Percentiles rank a stretch among this genome's conserved stretches.
These are phyloP conservation scores for Dryadomyces quercus-mongolicae DNA, from an alignment of 2,329 filamentous ascomycete species.

Conservation along the genomic window DNA sequence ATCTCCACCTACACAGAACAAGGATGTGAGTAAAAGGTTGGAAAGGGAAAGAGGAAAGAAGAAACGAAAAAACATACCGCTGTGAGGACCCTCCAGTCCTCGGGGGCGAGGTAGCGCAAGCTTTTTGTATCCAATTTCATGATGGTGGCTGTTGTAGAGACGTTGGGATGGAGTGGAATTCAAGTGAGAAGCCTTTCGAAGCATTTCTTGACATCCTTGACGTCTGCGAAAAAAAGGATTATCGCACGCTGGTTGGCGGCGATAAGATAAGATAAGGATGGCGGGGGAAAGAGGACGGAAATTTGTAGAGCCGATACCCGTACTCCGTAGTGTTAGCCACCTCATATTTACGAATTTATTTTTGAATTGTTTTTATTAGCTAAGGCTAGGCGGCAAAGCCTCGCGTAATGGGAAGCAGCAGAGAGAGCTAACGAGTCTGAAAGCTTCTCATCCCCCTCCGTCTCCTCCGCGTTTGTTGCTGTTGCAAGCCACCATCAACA, in stretches of 20 bases:
- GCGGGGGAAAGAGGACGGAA: not conserved
- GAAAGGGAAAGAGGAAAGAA: not conserved
- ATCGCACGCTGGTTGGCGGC: not conserved
- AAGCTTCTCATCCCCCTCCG: constrained; percentile 10
- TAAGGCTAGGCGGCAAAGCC: constrained; percentile 23
- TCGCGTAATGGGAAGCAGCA: constrained; percentile 20
- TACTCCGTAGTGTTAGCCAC: not conserved
- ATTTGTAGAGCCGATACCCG: constrained; percentile 2
- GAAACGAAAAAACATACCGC: constrained; percentile 45
- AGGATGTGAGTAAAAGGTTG: not conserved
- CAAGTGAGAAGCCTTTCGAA: not conserved
- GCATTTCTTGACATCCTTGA: no score
- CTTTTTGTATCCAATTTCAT: constrained; percentile 96
- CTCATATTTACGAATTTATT: not conserved
- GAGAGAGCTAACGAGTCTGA: constrained; percentile 9
- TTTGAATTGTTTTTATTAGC: constrained; percentile 1
- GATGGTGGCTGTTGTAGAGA: constrained; percentile 9
- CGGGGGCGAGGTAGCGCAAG: constrained; percentile 79
- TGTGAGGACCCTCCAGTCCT: constrained; percentile 92
- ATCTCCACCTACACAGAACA: constrained; percentile 70
- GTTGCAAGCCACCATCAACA: not conserved
- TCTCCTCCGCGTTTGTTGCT: not conserved
- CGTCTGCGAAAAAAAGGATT: no score
- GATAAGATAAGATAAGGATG: constrained; percentile 9
- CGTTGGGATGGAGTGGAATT: not conserved